Evolutionary conservation across 257 asterid genomes (phyloP).

Genomic region (Capsicum pubescens): DNA sequence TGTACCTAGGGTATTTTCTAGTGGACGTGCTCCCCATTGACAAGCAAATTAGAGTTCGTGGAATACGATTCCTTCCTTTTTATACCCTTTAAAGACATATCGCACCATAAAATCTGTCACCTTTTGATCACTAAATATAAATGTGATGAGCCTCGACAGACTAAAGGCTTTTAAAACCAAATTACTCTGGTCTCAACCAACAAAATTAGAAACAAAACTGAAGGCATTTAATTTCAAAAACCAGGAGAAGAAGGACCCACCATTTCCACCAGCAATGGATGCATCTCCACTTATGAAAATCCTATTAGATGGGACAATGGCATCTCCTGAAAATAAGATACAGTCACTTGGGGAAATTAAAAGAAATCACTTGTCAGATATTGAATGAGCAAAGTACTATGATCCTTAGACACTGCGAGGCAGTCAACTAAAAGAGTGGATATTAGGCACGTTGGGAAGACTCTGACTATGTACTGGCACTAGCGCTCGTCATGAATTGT

Average conservation of each 20-base stretch:
- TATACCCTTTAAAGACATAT: conserved; percentile 2
- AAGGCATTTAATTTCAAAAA: conserved; percentile 8
- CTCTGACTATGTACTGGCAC: not conserved
- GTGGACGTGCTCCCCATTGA: not conserved
- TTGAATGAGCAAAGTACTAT: not conserved
- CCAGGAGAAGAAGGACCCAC: conserved; percentile 39
- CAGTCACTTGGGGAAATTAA: not conserved
- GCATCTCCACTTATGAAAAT: conserved; percentile 32
- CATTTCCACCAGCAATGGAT: conserved; percentile 41
- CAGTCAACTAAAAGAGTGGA: not conserved
- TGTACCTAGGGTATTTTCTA: not conserved
- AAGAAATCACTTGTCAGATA: conserved; percentile 17
- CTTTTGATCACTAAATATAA: conserved; percentile 6
- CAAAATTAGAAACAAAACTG: conserved; percentile 10
- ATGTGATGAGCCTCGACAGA: not conserved
- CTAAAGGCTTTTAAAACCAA: not conserved
- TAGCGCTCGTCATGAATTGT: not conserved
- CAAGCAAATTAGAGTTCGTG: not conserved
- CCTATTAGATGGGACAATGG: conserved; percentile 10
- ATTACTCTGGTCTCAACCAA: not conserved
- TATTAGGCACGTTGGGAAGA: not conserved
- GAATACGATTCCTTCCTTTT: not conserved
- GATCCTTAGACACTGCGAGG: not conserved
- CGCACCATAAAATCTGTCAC: not conserved
- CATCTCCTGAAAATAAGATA: conserved; percentile 9